Conservation (phyloP, 1,284 basidiomycete genomes). For the Testicularia cyperi region DNA sequence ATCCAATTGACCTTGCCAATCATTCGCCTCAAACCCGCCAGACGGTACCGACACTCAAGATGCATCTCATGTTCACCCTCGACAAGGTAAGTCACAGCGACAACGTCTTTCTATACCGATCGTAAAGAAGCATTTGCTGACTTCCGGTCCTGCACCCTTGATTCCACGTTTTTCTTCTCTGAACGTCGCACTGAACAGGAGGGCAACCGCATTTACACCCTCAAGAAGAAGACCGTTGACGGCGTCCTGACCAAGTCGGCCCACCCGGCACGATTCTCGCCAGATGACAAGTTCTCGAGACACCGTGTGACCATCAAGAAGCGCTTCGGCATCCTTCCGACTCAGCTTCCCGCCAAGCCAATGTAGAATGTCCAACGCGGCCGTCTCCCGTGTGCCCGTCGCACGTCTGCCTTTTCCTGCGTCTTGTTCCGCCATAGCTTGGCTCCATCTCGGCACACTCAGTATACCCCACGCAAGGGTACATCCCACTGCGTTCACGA, state of each 20-base stretch:
- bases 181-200: too few relatives aligned
- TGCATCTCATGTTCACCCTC: slow-evolving; percentile 60
- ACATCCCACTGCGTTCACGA: too few relatives aligned
- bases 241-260: slow-evolving; percentile 56
- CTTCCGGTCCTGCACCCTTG: too few relatives aligned
- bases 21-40: background rate
- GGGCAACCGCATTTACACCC: slow-evolving; percentile 59
- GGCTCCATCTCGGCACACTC: too few relatives aligned
- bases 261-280: slow-evolving; percentile 59
- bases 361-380: too few relatives aligned
- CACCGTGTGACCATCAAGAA: slow-evolving; percentile 59
- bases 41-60: slow-evolving; percentile 32
- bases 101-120: too few relatives aligned
- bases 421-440: too few relatives aligned
- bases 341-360: slow-evolving; percentile 48
- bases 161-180: too few relatives aligned
- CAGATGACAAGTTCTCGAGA: slow-evolving; percentile 60
- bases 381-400: too few relatives aligned
- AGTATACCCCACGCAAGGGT: too few relatives aligned
- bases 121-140: too few relatives aligned
- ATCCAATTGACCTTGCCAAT: background rate
- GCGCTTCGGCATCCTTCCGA: slow-evolving; percentile 55
- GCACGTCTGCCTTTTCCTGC: too few relatives aligned
- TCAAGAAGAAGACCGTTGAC: slow-evolving; percentile 54
- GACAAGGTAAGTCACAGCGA: slow-evolving; percentile 54